A percentile compares a stretch with the other conserved stretches of the same genome.
phyloP scores from a whole-genome alignment of 768 basidiomycete species.

The Hygrophorus pudorinus region DNA sequence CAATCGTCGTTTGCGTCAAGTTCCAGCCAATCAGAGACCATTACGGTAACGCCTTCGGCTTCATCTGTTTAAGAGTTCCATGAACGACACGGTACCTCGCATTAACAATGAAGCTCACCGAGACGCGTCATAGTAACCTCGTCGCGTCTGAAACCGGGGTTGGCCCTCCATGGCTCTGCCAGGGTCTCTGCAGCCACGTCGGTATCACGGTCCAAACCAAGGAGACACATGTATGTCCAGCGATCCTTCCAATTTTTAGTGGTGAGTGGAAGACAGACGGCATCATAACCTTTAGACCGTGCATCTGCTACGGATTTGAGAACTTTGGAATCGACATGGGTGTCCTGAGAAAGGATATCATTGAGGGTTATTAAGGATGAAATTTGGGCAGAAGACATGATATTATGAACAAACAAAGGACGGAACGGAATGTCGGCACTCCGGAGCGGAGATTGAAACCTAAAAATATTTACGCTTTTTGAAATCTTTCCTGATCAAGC shows the following conservation, averaged over 20 bases:
- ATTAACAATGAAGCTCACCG: conserved; percentile 32
- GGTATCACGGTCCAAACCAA: conserved; percentile 26
- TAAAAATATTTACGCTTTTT: conserved; percentile 2
- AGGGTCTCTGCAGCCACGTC: conserved; percentile 34
- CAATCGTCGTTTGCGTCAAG: conserved; percentile 89
- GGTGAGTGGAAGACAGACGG: conserved; percentile 79
- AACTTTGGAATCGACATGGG: conserved; percentile 28
- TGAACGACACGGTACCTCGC: not conserved
- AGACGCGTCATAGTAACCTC: conserved; percentile 87
- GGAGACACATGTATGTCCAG: conserved; percentile 84
- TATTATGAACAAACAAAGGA: not conserved
- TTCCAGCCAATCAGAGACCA: conserved; percentile 93
- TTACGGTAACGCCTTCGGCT: conserved; percentile 57
- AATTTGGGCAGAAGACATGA: conserved; percentile 26
- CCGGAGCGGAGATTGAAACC: no score
- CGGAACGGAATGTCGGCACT: not conserved
- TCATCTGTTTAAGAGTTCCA: conserved; percentile 42
- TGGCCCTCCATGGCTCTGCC: conserved; percentile 83
- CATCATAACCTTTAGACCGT: conserved; percentile 60
- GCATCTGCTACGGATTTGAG: conserved; percentile 42
- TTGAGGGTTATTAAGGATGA: conserved; percentile 29
- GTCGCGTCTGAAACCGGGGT: conserved; percentile 66
- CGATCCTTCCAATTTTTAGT: conserved; percentile 77
- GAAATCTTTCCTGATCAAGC: not conserved
- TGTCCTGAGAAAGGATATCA: conserved; percentile 20